Evolutionary conservation across 2,329 filamentous ascomycete species (phyloP), one percentile per base, ranked within the genome.

Genomic region (Hymenoscyphus repandus): DNA sequence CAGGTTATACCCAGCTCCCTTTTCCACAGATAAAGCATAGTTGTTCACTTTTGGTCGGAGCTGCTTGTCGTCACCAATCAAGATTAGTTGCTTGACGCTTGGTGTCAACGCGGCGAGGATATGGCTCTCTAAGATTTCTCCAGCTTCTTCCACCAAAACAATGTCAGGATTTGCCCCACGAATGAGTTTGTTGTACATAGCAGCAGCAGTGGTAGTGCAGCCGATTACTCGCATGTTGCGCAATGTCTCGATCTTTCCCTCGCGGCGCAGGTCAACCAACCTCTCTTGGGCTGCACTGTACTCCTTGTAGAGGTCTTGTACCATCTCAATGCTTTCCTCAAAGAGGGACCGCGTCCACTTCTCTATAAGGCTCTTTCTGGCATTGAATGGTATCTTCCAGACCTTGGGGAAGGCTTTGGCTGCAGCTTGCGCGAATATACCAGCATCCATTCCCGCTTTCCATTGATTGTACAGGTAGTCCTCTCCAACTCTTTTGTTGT

Each of bases 11-110:
- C 85, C 84, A 6, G 79, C 72, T 0, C 82, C 83, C 18, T 79
- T 77, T 55, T 88, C 85, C 0, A 84, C 74, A 0, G 73, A 80
- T 0, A 90, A 64, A 0, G 64, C 66, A 56, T 82, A 87, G 6
- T 34, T 38, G 47, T 77, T 82, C 48, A 80, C 72, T 58, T 88
- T 87, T 0, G 86, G 86, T 0, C 85, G 78, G 0, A 90, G 73
- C 55, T 90, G 86, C 49, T 85, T 78, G 62, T 90, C 85, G 48
- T 90, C 86, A 0, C 86, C 86, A 10, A 90, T 89, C 2, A 88
- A 65, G 0, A 89, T 75, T 1, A 88, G 62, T 36, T 89, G 83
- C 52, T 85, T 76, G 0, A 78, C 78, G 0, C 73, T 66, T 0
- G 74, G 64, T 0, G 72, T 70, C 50, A 89, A 59, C 0, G 85